Percentiles rank a stretch among this genome's conserved stretches.
These are phyloP conservation scores for Bombardia bombarda DNA, from an alignment of 495 filamentous ascomycete species.

Conservation along the genomic window DNA sequence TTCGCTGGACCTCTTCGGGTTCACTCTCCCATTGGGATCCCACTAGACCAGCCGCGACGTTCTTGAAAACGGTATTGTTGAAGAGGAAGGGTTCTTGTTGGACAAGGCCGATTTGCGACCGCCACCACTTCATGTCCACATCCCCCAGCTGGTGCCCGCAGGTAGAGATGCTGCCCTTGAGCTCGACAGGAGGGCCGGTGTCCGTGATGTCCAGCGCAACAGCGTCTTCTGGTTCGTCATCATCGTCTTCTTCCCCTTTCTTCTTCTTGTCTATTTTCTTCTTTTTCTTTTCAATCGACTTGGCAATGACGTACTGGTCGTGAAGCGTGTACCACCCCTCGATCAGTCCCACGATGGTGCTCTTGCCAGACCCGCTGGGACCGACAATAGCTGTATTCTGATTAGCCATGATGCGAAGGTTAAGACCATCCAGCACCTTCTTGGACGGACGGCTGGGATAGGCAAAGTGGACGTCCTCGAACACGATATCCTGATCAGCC, in stretches of 20 bases:
- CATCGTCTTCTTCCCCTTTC: constrained; percentile 14
- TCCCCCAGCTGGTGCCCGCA: constrained; percentile 47
- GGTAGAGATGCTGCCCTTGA: constrained; percentile 44
- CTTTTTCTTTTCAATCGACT: constrained; percentile 36
- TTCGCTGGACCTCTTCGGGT: constrained; percentile 41
- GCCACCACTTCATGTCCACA: constrained; percentile 57
- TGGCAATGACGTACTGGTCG: constrained; percentile 40
- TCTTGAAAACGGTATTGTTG: constrained; percentile 60
- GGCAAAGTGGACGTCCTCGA: constrained; percentile 53
- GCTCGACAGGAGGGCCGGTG: constrained; percentile 30
- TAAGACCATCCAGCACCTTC: constrained; percentile 49
- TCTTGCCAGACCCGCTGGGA: constrained; percentile 80
- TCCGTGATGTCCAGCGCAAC: constrained; percentile 20
- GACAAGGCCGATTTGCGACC: constrained; percentile 59
- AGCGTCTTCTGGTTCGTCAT: constrained; percentile 22
- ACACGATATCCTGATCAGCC: constrained; percentile 47
- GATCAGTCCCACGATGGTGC: constrained; percentile 82
- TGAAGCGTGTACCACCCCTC: constrained; percentile 85
- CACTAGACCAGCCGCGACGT: constrained; percentile 53
- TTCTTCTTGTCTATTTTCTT: constrained; percentile 33
- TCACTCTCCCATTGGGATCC: constrained; percentile 49
- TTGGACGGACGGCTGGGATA: constrained; percentile 64
- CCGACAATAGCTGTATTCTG: constrained; percentile 87
- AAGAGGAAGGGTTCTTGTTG: constrained; percentile 71
- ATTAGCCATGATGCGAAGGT: constrained; percentile 57